A percentile compares a stretch with the other conserved stretches of the same genome.
phyloP scores from a whole-genome alignment of 805 yeast genomes.

The Metschnikowia matae region DNA sequence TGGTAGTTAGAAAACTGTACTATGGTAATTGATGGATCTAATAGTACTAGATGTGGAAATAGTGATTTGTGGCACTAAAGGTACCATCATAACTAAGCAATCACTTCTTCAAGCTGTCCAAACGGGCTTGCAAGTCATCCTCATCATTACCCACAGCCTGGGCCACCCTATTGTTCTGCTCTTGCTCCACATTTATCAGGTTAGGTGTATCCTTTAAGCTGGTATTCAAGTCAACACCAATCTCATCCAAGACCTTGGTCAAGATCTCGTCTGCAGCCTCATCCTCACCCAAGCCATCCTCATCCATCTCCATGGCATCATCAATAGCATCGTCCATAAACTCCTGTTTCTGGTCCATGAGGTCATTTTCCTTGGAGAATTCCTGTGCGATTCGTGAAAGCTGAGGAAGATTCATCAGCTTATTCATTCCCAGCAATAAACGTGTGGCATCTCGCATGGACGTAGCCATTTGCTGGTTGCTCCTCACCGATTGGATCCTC shows the following conservation, averaged over 20 bases:
- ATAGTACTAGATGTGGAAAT: too few species aligned
- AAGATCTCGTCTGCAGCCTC: conserved; percentile 91
- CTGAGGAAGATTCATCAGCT: conserved; percentile 86
- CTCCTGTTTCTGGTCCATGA: conserved; percentile 98
- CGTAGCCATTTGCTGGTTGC: conserved; percentile 91
- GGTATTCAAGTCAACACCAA: conserved; percentile 77
- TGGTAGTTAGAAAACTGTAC: too few species aligned
- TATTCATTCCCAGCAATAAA: conserved; percentile 80
- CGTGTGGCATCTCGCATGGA: conserved; percentile 93
- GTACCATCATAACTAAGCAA: not conserved
- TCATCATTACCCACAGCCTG: conserved; percentile 60
- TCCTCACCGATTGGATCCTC: conserved; percentile 86
- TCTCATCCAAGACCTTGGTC: conserved; percentile 88
- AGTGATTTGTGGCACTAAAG: not conserved
- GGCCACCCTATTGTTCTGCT: conserved; percentile 37
- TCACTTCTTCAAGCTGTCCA: conserved; percentile 65
- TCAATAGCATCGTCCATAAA: conserved; percentile 98
- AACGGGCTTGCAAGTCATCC: conserved; percentile 84
- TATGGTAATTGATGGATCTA: too few species aligned
- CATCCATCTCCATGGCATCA: conserved; percentile 89
- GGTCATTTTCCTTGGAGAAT: conserved; percentile 87
- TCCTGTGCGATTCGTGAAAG: conserved; percentile 89
- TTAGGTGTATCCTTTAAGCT: conserved; percentile 46
- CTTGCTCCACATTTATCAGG: conserved; percentile 25
- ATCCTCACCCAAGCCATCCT: conserved; percentile 67